These are phyloP conservation scores for Neofusicoccum ribis DNA, from an alignment of 2,329 filamentous ascomycete species.

Conservation along the genomic window DNA sequence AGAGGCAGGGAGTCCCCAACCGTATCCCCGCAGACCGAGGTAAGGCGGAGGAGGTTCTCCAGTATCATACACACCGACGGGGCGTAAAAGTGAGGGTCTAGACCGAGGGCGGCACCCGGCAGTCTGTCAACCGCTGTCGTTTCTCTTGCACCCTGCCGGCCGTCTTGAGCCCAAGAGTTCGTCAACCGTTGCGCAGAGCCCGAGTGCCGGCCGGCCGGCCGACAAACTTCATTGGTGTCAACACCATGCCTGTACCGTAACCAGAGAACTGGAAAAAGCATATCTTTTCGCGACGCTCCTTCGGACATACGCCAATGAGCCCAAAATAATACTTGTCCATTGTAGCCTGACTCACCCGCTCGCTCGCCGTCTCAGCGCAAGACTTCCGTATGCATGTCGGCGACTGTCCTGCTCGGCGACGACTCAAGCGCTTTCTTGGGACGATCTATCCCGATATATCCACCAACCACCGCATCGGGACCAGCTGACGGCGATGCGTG, in stretches of 20 bases:
- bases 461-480: background rate
- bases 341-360: background rate
- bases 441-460: background rate
- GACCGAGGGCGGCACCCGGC: background rate
- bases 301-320: background rate
- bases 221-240: background rate
- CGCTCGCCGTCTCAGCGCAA: background rate
- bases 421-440: background rate
- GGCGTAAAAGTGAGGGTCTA: background rate
- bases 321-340: background rate
- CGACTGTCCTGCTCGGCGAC: background rate
- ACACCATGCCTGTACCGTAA: slow-evolving; percentile 1
- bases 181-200: background rate
- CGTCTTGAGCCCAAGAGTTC: background rate
- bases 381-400: background rate
- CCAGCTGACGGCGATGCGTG: background rate
- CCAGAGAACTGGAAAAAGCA: slow-evolving; percentile 7
- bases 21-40: slow-evolving; percentile 5
- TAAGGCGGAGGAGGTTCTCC: slow-evolving; percentile 11
- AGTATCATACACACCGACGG: slow-evolving; percentile 8
- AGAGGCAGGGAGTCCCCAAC: slow-evolving; percentile 1
- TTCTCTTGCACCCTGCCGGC: background rate
- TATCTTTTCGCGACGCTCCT: slow-evolving; percentile 2
- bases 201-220: slow-evolving; percentile 10
- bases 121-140: slow-evolving; percentile 1